Percentiles rank a stretch among this genome's conserved stretches.
phyloP scores from a whole-genome alignment of 23 red algal genomes.

The Gracilaria gracilis region DNA sequence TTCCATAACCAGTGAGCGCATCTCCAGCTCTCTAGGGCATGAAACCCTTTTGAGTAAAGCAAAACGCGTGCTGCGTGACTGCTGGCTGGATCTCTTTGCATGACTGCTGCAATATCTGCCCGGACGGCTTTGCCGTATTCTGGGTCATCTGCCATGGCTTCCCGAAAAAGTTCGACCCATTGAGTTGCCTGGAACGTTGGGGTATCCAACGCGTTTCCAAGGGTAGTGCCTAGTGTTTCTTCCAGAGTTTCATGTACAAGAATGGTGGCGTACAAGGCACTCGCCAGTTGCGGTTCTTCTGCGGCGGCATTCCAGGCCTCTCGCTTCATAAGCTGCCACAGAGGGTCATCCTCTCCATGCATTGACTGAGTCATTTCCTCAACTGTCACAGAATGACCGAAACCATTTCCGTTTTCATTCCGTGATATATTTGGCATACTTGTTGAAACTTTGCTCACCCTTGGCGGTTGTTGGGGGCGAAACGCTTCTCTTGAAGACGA shows the following conservation, averaged over 20 bases:
- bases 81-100: slow-evolving; percentile 89
- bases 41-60: slow-evolving; percentile 95
- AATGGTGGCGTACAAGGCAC: slow-evolving; percentile 76
- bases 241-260: slow-evolving; percentile 81
- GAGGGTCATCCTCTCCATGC: slow-evolving; percentile 76
- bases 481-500: slow-evolving; percentile 2
- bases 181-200: slow-evolving; percentile 92
- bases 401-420: slow-evolving; percentile 41
- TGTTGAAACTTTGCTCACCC: slow-evolving; percentile 41
- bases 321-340: slow-evolving; percentile 93
- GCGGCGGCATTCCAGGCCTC: slow-evolving; percentile 83
- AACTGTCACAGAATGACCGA: slow-evolving; percentile 81
- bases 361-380: slow-evolving; percentile 89
- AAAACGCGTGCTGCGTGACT: slow-evolving; percentile 85
- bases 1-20: slow-evolving; percentile 94
- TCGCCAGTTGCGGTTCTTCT: slow-evolving; percentile 94
- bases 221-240: slow-evolving; percentile 85
- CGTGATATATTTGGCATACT: neutral
- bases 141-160: slow-evolving; percentile 74
- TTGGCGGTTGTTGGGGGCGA: slow-evolving; percentile 28
- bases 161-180: slow-evolving; percentile 89
- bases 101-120: slow-evolving; percentile 87
- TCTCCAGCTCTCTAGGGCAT: slow-evolving; percentile 89
- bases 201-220: slow-evolving; percentile 89
- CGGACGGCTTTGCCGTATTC: slow-evolving; percentile 80